Evolutionary conservation across 257 asterid genomes (phyloP), one percentile per base, ranked within the genome.

Genomic region (Catharanthus roseus): DNA sequence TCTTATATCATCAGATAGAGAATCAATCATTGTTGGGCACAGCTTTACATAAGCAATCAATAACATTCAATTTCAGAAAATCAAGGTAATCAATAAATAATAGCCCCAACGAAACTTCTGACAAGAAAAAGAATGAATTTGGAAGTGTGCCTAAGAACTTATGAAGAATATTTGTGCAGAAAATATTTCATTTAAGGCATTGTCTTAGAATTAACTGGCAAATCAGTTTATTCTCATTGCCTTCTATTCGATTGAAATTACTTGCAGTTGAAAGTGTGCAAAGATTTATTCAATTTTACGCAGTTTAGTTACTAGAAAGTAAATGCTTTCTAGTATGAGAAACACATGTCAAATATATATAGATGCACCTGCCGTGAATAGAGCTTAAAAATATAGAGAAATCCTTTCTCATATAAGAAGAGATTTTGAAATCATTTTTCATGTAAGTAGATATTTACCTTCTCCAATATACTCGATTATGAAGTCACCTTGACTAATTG

Each of bases 381-480:
- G 24, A 21, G 51, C 28, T 28, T 1, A 28, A 24, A 50, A 71
- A 29, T 9, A n/a, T 13, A 36, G 33, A 44, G 79, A 68, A 69
- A 49, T 11, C 10, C 61, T n/a, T n/a, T n/a, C n/a, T n/a, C n/a
- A n/a, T n/a, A n/a, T n/a, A n/a, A n/a, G n/a, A n/a, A n/a, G n/a
- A n/a, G n/a, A n/a, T n/a, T n/a, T n/a, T n/a, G n/a, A n/a, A n/a
- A n/a, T n/a, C 42, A 38, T 16, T 24, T 56, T 64, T 70, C 9
- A 44, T 72, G 42, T 56, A 67, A 71, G 11, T 4, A 42, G n/a
- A 47, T 23, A 70, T 38, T 75, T 88, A 91, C 98, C 98, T 91
- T 93, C 98, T 74, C 98, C 98, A 26, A 93, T 90, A 74, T 93
- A 93, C 78, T 93, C 98, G 16, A 91, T 82, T 49, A 93, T 78